Percentiles rank a stretch among this genome's conserved stretches.
Evolutionary conservation across 352 stramenopile species (phyloP).

Genomic region (Pythium scleroteichum): DNA sequence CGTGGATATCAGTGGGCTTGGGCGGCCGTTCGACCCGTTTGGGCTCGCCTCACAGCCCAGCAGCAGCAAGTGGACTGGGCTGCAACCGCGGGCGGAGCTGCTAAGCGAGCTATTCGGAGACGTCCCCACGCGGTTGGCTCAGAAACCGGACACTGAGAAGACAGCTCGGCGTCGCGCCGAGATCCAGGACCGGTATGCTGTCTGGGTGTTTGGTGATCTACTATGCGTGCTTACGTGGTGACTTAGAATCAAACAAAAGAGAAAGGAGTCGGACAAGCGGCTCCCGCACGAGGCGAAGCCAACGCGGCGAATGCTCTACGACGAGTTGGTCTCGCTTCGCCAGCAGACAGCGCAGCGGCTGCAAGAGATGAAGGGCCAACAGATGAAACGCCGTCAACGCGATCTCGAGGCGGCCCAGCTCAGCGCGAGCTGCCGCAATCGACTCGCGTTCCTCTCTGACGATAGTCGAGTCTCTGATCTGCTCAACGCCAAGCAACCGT

Average conservation of each 20-base stretch:
- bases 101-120: constrained; percentile 8
- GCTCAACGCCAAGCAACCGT: neutral
- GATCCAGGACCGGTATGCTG: constrained; percentile 18
- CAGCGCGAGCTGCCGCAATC: constrained; percentile 43
- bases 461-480: constrained; percentile 19
- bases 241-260: constrained; percentile 9
- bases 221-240: neutral
- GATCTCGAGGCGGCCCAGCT: constrained; percentile 33
- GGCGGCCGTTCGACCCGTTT: constrained; percentile 22
- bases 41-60: neutral
- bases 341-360: constrained; percentile 28
- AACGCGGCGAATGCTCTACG: constrained; percentile 45
- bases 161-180: constrained; percentile 11
- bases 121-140: neutral
- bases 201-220: neutral
- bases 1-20: constrained; percentile 15
- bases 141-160: constrained; percentile 3
- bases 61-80: neutral
- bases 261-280: constrained; percentile 12
- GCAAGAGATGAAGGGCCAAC: constrained; percentile 16
- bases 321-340: constrained; percentile 40
- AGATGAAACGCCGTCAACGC: constrained; percentile 15
- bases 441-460: constrained; percentile 33
- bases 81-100: neutral
- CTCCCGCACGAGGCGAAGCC: constrained; percentile 7